These are phyloP conservation scores for Nicotiana sylvestris DNA, from an alignment of 257 asterid genomes.

Conservation along the genomic window DNA sequence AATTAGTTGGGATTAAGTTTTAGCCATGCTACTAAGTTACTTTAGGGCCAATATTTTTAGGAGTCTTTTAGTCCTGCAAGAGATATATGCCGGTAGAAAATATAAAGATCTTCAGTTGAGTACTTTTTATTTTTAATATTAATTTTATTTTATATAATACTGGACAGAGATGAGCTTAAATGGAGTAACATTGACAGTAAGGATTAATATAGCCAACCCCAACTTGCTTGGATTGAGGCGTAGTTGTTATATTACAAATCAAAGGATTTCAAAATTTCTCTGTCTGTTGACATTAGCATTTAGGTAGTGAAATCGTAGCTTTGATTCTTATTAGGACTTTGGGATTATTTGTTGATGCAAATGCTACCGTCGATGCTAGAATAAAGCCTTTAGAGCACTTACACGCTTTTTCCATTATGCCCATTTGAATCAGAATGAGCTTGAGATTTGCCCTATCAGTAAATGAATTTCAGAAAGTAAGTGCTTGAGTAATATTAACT, in stretches of 20 bases:
- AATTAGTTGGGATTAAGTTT: not conserved
- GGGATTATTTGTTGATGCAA: not conserved
- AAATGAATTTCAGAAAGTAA: slow-evolving; percentile 7
- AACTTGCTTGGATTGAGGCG: slow-evolving; percentile 4
- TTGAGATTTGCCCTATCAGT: slow-evolving; percentile 7
- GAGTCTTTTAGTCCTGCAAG: not conserved
- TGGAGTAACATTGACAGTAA: not conserved
- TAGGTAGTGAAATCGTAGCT: not conserved
- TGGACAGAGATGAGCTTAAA: not conserved
- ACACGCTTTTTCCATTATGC: not conserved
- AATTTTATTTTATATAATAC: not conserved
- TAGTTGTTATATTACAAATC: not conserved
- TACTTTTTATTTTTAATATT: not conserved
- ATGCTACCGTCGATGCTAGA: not conserved
- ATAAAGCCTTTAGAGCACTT: slow-evolving; percentile 6
- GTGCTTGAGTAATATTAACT: not conserved
- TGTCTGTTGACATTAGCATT: not conserved
- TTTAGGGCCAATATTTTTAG: not conserved
- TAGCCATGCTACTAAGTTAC: not conserved
- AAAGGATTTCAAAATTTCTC: not conserved
- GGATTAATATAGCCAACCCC: not conserved
- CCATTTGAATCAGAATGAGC: slow-evolving; percentile 6
- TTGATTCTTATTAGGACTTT: not conserved
- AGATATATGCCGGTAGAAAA: not conserved
- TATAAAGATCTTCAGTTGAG: not conserved